phyloP scores from a whole-genome alignment of 306 rosid species.

The Benincasa hispida region DNA sequence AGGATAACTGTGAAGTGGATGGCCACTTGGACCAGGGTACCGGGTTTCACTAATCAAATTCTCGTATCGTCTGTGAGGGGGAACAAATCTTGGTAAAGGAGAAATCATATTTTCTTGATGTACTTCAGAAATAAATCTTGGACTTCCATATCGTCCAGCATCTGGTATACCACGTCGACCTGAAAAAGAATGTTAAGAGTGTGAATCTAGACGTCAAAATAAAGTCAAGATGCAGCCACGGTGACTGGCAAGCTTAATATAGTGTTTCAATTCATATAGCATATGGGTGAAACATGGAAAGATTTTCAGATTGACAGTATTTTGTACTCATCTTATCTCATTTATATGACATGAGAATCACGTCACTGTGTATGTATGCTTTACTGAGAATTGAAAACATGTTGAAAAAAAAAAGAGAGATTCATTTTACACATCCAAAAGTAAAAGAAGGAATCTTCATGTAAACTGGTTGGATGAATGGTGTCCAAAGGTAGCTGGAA shows the following conservation, averaged over 20 bases:
- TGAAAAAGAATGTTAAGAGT: neutral
- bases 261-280: neutral
- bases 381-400: neutral
- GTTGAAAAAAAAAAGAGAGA: neutral
- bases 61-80: neutral
- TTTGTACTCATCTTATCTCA: neutral
- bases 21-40: constrained; percentile 6
- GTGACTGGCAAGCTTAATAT: neutral
- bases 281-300: neutral
- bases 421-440: neutral
- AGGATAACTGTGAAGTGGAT: neutral
- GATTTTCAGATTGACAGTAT: neutral
- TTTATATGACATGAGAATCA: neutral
- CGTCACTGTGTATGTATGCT: neutral
- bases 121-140: constrained; percentile 16
- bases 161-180: neutral
- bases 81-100: constrained; percentile 7
- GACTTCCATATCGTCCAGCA: constrained; percentile 6
- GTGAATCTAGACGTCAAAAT: neutral
- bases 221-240: neutral
- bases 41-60: neutral
- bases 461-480: constrained; percentile 20
- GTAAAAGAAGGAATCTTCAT: neutral
- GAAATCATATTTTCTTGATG: constrained; percentile 17
- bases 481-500: neutral